Base-by-base conservation (phyloP, 495 filamentous ascomycete species). In the Trichocladium uniseriatum region DNA sequence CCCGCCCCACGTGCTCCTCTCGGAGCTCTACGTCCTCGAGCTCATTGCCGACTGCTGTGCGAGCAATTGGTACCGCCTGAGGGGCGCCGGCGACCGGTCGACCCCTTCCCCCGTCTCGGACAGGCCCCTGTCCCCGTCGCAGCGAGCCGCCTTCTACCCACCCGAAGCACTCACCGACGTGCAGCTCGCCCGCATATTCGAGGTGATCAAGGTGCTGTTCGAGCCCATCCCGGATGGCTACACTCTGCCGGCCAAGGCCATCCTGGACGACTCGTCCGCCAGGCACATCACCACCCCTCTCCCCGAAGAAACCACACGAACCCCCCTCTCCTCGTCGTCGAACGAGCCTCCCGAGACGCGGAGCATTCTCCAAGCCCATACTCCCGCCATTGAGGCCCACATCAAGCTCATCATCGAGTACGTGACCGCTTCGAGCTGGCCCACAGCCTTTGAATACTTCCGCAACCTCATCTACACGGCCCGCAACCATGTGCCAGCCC, bases 1-100 rank as follows among this genome's bases (percentile, higher is more conserved):
- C 56, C 73, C 78, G 37, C 61, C 71, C 51, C 73, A 78, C 43
- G 69, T 82, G 14, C 64, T 79, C 28, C 68, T 78, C 38, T 79
- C 80, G 19, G 79, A 82, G 54, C 66, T 78, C 44, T 81, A 79
- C 58, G 61, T 80, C 21, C 65, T 83, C 51, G 73, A 75, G 50
- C 67, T 83, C 36, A 70, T 80, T 40, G 78, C 80, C 55, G 80
- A 83, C 59, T 83, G 80, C 59, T 81, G 78, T 55, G 69, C 71
- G 36, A 74, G 72, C 38, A 69, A 80, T 57, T 82, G 78, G 78
- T 45, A 47, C 41, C 40, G 40, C 18, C 8, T 3, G 14, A 62
- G 73, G 31, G 59, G 66, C 28, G 49, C 72, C 21, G 62, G 69
- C 38, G 55, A 15, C 46, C 22, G 13, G 39, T 32, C 43, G 37